Conservation (phyloP, 2,329 filamentous ascomycete species). For the Lithohypha guttulata region DNA sequence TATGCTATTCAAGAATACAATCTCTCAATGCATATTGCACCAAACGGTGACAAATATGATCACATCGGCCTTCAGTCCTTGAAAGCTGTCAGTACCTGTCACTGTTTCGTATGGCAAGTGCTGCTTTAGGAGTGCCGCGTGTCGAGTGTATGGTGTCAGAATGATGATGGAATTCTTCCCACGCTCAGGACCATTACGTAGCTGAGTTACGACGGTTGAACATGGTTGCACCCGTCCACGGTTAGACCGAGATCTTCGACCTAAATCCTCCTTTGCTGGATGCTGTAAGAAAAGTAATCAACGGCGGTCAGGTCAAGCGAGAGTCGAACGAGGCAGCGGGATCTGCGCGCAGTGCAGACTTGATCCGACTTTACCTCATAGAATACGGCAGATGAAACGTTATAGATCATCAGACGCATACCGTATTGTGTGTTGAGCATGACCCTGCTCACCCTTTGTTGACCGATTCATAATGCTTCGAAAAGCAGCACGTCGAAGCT, state of each 20-base stretch:
- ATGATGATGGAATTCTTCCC: slow-evolving; percentile 32
- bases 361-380: slow-evolving; percentile 29
- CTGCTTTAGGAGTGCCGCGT: slow-evolving; percentile 26
- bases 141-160: slow-evolving; percentile 33
- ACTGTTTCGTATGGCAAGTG: slow-evolving; percentile 14
- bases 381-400: slow-evolving; percentile 33
- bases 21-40: slow-evolving; percentile 29
- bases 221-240: no score
- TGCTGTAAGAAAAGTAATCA: slow-evolving; percentile 30
- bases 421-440: slow-evolving; percentile 39
- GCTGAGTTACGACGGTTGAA: no score
- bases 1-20: slow-evolving; percentile 34
- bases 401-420: slow-evolving; percentile 32
- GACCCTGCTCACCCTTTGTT: slow-evolving; percentile 20
- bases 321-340: background rate
- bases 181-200: no score
- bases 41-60: slow-evolving; percentile 35
- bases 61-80: slow-evolving; percentile 35
- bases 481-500: slow-evolving; percentile 36
- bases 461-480: slow-evolving; percentile 30
- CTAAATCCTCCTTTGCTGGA: slow-evolving; percentile 27
- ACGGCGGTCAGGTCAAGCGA: background rate
- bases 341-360: slow-evolving; percentile 21
- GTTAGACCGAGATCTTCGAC: slow-evolving; percentile 32
- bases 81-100: slow-evolving; percentile 35